These are phyloP conservation scores for Alternaria brassicicola DNA, from an alignment of 2,329 filamentous ascomycete genomes.

Conservation along the genomic window DNA sequence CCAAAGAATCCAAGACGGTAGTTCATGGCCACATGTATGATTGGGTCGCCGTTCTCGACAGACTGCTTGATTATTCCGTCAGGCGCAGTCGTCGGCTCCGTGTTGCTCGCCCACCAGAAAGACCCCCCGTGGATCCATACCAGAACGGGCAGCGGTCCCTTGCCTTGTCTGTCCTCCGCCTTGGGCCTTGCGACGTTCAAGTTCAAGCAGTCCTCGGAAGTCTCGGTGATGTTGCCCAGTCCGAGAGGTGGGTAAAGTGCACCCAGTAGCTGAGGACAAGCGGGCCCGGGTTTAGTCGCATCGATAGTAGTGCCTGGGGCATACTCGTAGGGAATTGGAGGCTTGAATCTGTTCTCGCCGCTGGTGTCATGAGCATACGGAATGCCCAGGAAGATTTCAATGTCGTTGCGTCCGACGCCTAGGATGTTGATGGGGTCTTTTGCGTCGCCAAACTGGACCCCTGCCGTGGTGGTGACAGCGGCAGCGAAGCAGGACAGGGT, in stretches of 20 bases:
- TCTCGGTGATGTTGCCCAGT: constrained; percentile 44
- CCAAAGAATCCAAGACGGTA: constrained; percentile 50
- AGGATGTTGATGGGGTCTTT: constrained; percentile 48
- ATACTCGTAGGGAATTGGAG: constrained; percentile 48
- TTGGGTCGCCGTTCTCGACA: constrained; percentile 50
- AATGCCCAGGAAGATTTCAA: constrained; percentile 58
- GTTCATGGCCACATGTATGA: constrained; percentile 48
- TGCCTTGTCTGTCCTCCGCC: constrained; percentile 37
- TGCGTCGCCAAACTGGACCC: constrained; percentile 5
- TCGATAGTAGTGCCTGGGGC: constrained; percentile 44
- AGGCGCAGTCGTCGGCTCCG: constrained; percentile 49
- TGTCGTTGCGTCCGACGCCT: constrained; percentile 53
- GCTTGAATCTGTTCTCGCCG: constrained; percentile 55
- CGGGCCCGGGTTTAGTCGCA: constrained; percentile 51
- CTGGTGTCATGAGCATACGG: constrained; percentile 56
- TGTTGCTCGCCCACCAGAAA: constrained; percentile 47
- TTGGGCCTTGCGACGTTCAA: constrained; percentile 65
- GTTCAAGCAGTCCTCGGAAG: constrained; percentile 64
- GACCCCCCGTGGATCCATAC: constrained; percentile 65
- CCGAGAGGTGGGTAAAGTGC: constrained; percentile 36
- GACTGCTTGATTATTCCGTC: constrained; percentile 57
- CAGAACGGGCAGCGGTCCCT: constrained; percentile 57
- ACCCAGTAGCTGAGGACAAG: constrained; percentile 54
- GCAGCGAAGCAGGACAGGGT: constrained; percentile 12
- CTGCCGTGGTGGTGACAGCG: constrained; percentile 11